A percentile compares a stretch with the other conserved stretches of the same genome.
phyloP scores from a whole-genome alignment of 2,329 filamentous ascomycete genomes.

The Teratosphaeria gauchensis region DNA sequence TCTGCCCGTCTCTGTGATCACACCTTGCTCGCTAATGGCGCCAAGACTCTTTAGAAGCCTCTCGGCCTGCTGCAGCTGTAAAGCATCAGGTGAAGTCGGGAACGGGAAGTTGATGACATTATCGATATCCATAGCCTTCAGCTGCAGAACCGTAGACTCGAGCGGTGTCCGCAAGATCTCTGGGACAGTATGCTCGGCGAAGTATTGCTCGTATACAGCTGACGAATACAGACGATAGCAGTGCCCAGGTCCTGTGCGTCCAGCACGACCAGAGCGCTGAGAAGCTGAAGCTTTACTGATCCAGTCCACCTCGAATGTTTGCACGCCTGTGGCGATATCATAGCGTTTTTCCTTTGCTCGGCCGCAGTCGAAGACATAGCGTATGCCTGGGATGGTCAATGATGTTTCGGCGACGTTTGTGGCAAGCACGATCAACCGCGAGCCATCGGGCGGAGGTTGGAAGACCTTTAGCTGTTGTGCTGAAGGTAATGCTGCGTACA shows the following conservation, averaged over 20 bases:
- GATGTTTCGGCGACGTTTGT: slow-evolving; percentile 97
- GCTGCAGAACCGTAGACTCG: slow-evolving; percentile 77
- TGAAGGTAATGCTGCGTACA: slow-evolving; percentile 87
- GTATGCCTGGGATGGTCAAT: slow-evolving; percentile 88
- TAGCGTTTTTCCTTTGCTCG: slow-evolving; percentile 87
- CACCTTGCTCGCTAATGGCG: slow-evolving; percentile 57
- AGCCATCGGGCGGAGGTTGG: slow-evolving; percentile 69
- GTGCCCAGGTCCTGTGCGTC: slow-evolving; percentile 89
- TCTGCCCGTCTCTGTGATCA: slow-evolving; percentile 68
- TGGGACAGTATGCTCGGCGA: slow-evolving; percentile 74
- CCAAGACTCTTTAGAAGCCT: slow-evolving; percentile 77
- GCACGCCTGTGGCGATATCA: slow-evolving; percentile 78
- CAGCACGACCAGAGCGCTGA: slow-evolving; percentile 86
- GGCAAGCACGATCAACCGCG: slow-evolving; percentile 76
- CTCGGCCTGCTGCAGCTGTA: slow-evolving; percentile 72
- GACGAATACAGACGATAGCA: slow-evolving; percentile 93
- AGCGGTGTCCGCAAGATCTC: slow-evolving; percentile 87
- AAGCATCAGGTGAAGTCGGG: slow-evolving; percentile 73
- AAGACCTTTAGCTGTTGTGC: slow-evolving; percentile 88
- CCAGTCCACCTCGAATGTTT: slow-evolving; percentile 92
- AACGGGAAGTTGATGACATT: slow-evolving; percentile 92
- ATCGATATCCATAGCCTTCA: slow-evolving; percentile 89
- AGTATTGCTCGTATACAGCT: slow-evolving; percentile 84
- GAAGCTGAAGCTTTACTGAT: slow-evolving; percentile 94
- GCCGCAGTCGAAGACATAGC: slow-evolving; percentile 93